Percentiles rank a stretch among this genome's conserved stretches.
Conservation (phyloP, 1,284 basidiomycete genomes). For the Fomitiporia mediterranea region DNA sequence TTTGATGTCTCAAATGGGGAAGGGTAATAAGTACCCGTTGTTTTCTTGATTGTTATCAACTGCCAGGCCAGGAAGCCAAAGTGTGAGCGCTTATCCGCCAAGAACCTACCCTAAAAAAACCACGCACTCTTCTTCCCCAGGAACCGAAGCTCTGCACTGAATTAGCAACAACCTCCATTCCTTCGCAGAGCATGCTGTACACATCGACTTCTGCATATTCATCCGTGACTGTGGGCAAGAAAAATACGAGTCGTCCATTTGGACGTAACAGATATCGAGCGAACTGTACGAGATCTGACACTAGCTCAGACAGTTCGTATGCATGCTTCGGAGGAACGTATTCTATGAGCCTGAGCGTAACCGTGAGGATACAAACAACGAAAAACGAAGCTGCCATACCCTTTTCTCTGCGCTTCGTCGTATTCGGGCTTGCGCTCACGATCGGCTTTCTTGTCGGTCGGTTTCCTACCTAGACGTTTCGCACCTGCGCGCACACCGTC, state of each 20-base stretch:
- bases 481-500: conserved; percentile 97
- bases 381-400: conserved; percentile 32
- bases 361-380: background rate
- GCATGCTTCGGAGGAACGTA: conserved; percentile 88
- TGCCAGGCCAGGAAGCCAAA: conserved; percentile 29
- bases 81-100: conserved; percentile 11
- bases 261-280: conserved; percentile 84
- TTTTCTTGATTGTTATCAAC: conserved; percentile 88
- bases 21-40: conserved; percentile 41
- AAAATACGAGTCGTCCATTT: conserved; percentile 89
- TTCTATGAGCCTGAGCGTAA: conserved; percentile 46
- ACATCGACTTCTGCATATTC: conserved; percentile 87
- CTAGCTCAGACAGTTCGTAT: conserved; percentile 87
- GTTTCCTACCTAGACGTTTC: conserved; percentile 83
- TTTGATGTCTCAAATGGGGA: conserved; percentile 43
- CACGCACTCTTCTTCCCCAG: conserved; percentile 86
- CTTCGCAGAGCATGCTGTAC: conserved; percentile 66
- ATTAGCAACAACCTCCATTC: conserved; percentile 86
- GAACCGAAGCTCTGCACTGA: conserved; percentile 93
- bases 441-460: conserved; percentile 33
- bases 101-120: background rate
- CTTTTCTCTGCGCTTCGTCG: conserved; percentile 35
- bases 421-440: conserved; percentile 25
- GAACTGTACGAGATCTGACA: conserved; percentile 77
- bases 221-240: conserved; percentile 88